These are phyloP conservation scores for Chrysosporium keratinophilum DNA, from an alignment of 2,329 filamentous ascomycete species.

Conservation along the genomic window DNA sequence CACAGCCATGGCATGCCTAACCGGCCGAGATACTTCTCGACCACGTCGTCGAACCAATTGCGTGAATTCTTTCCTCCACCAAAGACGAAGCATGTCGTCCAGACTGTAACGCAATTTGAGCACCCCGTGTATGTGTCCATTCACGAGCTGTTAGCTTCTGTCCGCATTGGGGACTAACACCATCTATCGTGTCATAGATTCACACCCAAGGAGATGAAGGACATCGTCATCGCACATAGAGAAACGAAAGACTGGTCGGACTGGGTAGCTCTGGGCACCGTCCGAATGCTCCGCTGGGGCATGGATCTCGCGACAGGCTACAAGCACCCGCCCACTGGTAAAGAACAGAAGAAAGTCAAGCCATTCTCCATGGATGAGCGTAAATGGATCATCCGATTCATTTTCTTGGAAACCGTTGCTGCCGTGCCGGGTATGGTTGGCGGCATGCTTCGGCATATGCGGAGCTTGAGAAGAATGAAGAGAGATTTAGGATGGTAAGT, in stretches of 20 bases:
- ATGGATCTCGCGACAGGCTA: constrained; percentile 77
- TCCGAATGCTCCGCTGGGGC: constrained; percentile 64
- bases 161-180: background rate
- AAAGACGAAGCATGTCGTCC: constrained; percentile 52
- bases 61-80: constrained; percentile 49
- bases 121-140: constrained; percentile 46
- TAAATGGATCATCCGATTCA: constrained; percentile 81
- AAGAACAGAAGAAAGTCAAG: constrained; percentile 43
- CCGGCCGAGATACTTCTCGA: constrained; percentile 30
- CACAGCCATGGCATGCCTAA: constrained; percentile 1
- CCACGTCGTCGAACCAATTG: constrained; percentile 28
- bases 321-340: constrained; percentile 53
- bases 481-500: constrained; percentile 60
- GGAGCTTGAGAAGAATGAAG: constrained; percentile 40
- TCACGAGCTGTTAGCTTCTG: background rate
- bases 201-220: constrained; percentile 66
- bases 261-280: constrained; percentile 63
- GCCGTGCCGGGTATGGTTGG: constrained; percentile 96
- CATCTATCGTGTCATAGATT: constrained; percentile 37
- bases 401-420: constrained; percentile 91
- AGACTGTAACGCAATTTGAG: constrained; percentile 56
- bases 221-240: constrained; percentile 66
- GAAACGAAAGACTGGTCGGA: constrained; percentile 63
- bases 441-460: constrained; percentile 83
- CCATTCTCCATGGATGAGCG: constrained; percentile 64